Evolutionary conservation across 1,284 basidiomycete genomes (phyloP).

Genomic region (Porodaedalea pini): DNA sequence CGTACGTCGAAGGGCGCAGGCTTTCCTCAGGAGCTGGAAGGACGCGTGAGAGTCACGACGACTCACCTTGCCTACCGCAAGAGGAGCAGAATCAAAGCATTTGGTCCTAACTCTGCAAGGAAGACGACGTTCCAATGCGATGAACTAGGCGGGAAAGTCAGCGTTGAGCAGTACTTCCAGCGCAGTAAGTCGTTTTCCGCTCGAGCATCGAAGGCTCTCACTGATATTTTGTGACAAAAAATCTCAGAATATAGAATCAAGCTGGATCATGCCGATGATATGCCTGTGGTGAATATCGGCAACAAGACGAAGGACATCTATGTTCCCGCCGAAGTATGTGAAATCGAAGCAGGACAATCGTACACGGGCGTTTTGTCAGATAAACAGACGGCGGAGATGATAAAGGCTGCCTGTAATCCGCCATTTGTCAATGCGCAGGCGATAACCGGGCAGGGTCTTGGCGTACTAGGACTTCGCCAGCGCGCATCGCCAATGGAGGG

Average conservation of each 20-base stretch:
- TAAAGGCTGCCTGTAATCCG: slow-evolving; percentile 12
- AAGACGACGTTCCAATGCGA: slow-evolving; percentile 50
- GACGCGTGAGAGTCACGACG: slow-evolving; percentile 55
- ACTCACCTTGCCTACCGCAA: slow-evolving; percentile 51
- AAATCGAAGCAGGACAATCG: slow-evolving; percentile 52
- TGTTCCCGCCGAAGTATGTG: slow-evolving; percentile 68
- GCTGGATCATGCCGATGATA: slow-evolving; percentile 44
- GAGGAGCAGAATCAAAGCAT: slow-evolving; percentile 45
- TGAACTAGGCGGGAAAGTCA: slow-evolving; percentile 47
- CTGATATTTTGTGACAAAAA: not conserved
- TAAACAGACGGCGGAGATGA: slow-evolving; percentile 25
- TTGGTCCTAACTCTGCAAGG: slow-evolving; percentile 45
- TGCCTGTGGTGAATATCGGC: slow-evolving; percentile 60
- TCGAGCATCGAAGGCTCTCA: not conserved
- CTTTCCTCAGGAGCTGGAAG: slow-evolving; percentile 46
- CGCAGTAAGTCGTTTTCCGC: slow-evolving; percentile 41
- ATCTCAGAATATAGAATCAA: slow-evolving; percentile 54
- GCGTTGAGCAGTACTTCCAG: slow-evolving; percentile 60
- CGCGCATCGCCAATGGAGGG: slow-evolving; percentile 34
- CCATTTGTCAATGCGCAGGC: slow-evolving; percentile 21
- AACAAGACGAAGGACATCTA: slow-evolving; percentile 41
- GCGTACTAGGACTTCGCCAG: slow-evolving; percentile 40
- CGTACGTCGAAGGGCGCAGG: slow-evolving; percentile 39
- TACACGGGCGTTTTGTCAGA: slow-evolving; percentile 52
- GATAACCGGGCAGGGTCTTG: slow-evolving; percentile 56